phyloP scores from a whole-genome alignment of 805 yeast genomes.

The Barnettozyma pratensis region DNA sequence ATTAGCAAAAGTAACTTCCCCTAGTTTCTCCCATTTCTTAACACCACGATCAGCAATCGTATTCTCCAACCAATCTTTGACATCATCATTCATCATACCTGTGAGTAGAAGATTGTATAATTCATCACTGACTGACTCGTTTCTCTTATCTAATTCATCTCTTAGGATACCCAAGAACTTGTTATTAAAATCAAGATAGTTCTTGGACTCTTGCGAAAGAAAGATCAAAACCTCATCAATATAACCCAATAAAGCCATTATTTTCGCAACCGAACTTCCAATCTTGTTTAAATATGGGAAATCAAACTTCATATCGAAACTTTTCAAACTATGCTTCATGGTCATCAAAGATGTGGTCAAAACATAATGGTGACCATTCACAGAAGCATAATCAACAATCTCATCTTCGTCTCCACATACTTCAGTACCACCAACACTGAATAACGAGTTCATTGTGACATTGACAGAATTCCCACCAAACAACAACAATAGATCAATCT shows the following conservation, averaged over 20 bases:
- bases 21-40: slow-evolving; percentile 47
- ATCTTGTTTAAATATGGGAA: slow-evolving; percentile 14
- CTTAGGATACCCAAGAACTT: slow-evolving; percentile 32
- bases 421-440: slow-evolving; percentile 23
- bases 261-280: slow-evolving; percentile 16
- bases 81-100: slow-evolving; percentile 44
- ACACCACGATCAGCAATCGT: slow-evolving; percentile 64
- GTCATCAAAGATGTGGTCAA: slow-evolving; percentile 19
- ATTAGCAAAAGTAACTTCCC: slow-evolving; percentile 46
- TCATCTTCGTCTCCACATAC: slow-evolving; percentile 17
- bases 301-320: slow-evolving; percentile 12
- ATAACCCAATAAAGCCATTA: slow-evolving; percentile 26
- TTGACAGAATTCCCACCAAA: slow-evolving; percentile 22
- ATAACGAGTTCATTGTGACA: slow-evolving; percentile 30
- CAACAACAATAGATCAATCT: slow-evolving; percentile 24
- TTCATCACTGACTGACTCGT: slow-evolving; percentile 31
- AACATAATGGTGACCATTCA: slow-evolving; percentile 13
- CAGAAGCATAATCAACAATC: slow-evolving; percentile 11
- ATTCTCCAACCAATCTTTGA: slow-evolving; percentile 57
- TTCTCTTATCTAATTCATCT: slow-evolving; percentile 26
- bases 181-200: slow-evolving; percentile 33
- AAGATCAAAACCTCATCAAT: slow-evolving; percentile 29
- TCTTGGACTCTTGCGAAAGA: slow-evolving; percentile 28
- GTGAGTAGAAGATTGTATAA: slow-evolving; percentile 47
- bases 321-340: slow-evolving; percentile 16